Base-by-base conservation (phyloP, 106 monocot species). In the Alisma plantagoaquatica region DNA sequence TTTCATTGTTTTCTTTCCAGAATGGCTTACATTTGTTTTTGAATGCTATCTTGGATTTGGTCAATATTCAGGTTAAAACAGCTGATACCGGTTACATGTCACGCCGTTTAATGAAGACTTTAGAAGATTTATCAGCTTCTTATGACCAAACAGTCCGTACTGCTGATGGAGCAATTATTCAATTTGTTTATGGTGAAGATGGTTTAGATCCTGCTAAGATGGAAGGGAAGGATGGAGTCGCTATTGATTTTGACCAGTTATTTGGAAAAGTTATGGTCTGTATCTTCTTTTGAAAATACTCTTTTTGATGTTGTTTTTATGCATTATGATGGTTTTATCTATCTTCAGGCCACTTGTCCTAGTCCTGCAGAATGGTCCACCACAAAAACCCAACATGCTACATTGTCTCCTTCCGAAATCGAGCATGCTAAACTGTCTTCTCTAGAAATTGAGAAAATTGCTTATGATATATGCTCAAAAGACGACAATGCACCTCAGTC, bases 1-100 rank as follows among this genome's bases (percentile, higher is more conserved):
- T 23, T 18, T 23, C n/a, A n/a, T n/a, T n/a, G n/a, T n/a, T n/a
- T n/a, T n/a, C n/a, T n/a, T n/a, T n/a, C n/a, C n/a, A n/a, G n/a
- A n/a, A n/a, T n/a, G n/a, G n/a, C n/a, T n/a, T n/a, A n/a, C n/a
- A n/a, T n/a, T n/a, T n/a, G n/a, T n/a, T n/a, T n/a, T n/a, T n/a
- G n/a, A n/a, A n/a, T n/a, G n/a, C n/a, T n/a, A n/a, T n/a, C n/a
- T n/a, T n/a, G n/a, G n/a, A n/a, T n/a, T n/a, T n/a, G n/a, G n/a
- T n/a, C n/a, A n/a, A n/a, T n/a, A n/a, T 46, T 33, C 69, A 98
- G 98, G 90, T 98, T 27, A 98, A 98, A 86, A 98, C 98, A 31
- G 98, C 98, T 41, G 90, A 98, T 61, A 98, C 98, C 56, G 98
- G 98, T 59, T 98, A 98, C 41, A 98, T 98, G 98, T 98, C 98